These are phyloP conservation scores for Oenanthe javanica DNA, from an alignment of 140 eudicot genomes.

Conservation along the genomic window DNA sequence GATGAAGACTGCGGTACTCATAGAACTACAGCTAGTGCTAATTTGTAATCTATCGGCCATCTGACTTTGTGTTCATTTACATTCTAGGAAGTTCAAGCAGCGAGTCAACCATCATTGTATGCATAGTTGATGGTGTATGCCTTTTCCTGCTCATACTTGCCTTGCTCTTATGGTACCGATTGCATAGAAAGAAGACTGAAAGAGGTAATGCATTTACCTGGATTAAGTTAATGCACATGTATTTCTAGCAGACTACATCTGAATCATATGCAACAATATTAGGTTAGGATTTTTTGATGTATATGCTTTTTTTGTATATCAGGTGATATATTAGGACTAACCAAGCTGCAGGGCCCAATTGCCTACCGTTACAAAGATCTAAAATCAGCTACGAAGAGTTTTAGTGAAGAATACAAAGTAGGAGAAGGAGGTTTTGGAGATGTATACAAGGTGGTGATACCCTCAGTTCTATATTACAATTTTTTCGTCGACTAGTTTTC, in stretches of 20 bases:
- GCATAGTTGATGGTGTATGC: neutral
- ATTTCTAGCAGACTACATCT: neutral
- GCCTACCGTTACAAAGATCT: constrained; percentile 9
- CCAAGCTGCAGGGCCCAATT: constrained; percentile 6
- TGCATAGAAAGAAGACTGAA: neutral
- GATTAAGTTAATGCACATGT: neutral
- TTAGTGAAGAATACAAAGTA: constrained; percentile 10
- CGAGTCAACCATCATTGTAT: neutral
- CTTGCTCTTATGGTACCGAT: constrained; percentile 2
- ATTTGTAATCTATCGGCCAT: no score
- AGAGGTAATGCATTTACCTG: neutral
- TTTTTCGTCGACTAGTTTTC: neutral
- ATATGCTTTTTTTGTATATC: neutral
- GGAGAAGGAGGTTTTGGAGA: constrained; percentile 13
- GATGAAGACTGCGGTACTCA: neutral
- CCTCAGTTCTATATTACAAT: neutral
- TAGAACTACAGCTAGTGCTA: no score
- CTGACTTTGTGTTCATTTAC: neutral
- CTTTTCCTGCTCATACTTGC: neutral
- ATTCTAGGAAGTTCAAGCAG: constrained; percentile 4
- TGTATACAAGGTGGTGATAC: constrained; percentile 4
- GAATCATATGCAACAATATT: neutral
- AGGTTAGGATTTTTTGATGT: neutral
- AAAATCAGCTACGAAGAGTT: constrained; percentile 3
- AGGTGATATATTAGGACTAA: neutral